Evolutionary conservation across 495 filamentous ascomycete genomes (phyloP).

Genomic region (Neurospora discreta): DNA sequence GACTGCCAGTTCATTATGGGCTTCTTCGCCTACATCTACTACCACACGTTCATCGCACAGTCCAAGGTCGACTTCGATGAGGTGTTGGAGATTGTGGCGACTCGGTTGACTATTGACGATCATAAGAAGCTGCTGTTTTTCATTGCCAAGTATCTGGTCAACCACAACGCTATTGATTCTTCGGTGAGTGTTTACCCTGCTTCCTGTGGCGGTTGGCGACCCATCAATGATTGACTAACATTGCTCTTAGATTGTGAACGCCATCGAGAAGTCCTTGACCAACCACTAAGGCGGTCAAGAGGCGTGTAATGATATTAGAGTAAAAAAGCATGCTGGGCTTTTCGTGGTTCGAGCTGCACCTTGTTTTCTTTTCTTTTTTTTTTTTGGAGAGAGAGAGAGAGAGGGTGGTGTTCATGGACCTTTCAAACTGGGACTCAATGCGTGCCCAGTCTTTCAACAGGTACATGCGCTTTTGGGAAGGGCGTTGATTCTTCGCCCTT

Average conservation of each 20-base stretch:
- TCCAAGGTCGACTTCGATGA: constrained; percentile 70
- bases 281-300: background rate
- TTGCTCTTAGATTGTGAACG: background rate
- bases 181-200: constrained; percentile 2
- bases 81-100: constrained; percentile 82
- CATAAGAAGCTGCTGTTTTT: constrained; percentile 81
- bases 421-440: background rate
- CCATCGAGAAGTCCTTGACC: constrained; percentile 4
- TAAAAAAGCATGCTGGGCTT: background rate
- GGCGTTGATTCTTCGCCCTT: background rate
- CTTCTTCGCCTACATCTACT: constrained; percentile 96
- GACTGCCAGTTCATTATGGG: constrained; percentile 99
- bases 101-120: constrained; percentile 69
- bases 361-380: too few relatives aligned
- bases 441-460: background rate
- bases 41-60: constrained; percentile 90
- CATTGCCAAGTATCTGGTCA: constrained; percentile 73
- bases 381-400: too few relatives aligned
- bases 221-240: background rate
- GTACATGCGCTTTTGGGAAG: background rate
- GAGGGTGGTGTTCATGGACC: background rate
- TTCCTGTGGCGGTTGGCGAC: background rate
- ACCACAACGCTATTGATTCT: constrained; percentile 47
- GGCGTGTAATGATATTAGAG: background rate
- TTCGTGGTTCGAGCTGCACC: background rate